Conservation (phyloP, 2,329 filamentous ascomycete species). For the Trichoderma polysporum region DNA sequence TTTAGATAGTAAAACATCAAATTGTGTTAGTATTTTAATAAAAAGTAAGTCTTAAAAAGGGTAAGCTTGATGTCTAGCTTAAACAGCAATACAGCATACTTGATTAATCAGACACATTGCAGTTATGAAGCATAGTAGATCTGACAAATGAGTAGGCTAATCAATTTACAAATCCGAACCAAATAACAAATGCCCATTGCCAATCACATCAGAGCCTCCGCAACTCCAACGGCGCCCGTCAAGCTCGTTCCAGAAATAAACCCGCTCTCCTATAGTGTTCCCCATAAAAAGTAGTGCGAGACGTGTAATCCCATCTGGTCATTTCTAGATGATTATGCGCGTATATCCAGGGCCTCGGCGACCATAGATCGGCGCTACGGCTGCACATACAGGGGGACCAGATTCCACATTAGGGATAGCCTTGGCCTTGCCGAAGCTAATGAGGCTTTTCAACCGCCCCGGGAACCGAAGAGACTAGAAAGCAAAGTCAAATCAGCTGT, state of each 20-base stretch:
- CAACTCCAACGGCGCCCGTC: not conserved
- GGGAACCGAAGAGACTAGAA: not conserved
- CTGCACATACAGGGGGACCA: conserved; percentile 9
- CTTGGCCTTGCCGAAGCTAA: not conserved
- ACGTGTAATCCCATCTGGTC: not conserved
- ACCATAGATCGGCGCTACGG: conserved; percentile 9
- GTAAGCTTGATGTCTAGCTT: no score
- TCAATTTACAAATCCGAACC: not conserved
- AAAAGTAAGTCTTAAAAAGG: no score
- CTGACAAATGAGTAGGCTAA: not conserved
- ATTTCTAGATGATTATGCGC: not conserved
- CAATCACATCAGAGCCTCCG: not conserved
- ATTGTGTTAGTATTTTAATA: no score
- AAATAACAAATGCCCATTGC: not conserved
- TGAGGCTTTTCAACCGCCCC: not conserved
- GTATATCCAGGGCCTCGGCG: not conserved
- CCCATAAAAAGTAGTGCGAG: not conserved
- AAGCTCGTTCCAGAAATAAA: not conserved
- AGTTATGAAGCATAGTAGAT: not conserved
- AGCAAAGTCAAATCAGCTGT: not conserved
- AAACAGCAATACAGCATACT: no score
- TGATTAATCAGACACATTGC: not conserved
- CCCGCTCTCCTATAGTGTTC: not conserved
- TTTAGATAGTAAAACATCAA: no score
- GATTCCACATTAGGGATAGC: not conserved